Base-by-base conservation (phyloP, 148 eudicot species). In the Rheum nobile region DNA sequence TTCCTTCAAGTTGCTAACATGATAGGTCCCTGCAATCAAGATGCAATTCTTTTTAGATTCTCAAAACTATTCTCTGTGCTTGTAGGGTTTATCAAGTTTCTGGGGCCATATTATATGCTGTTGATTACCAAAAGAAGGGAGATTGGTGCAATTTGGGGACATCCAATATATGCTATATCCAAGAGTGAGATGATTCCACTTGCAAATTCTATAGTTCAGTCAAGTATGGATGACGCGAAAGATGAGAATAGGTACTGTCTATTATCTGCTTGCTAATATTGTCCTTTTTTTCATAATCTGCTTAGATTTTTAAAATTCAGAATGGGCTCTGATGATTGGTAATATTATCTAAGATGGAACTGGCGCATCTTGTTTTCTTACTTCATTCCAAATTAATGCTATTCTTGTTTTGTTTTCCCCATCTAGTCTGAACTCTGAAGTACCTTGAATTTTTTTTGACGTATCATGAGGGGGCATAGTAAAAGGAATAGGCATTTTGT, bases 71-170 rank as follows among this genome's bases (percentile, higher is more conserved):
- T 65, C 71, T 28, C 70, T 55, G 34, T 24, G 63, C 43, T 77
- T 74, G 63, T 59, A 91, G 97, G 98, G 37, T 94, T 91, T 71
- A 81, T 95, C 71, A 91, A 88, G 71, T 95, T 95, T 82, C 76
- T 87, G 75, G 98, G 97, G 71, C 97, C 98, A 22, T 94, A 94
- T 74, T 89, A 94, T 81, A 91, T 94, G 96, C 76, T 94, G 71
- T 74, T 94, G 72, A 90, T 95, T 68, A 95, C 98, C 16, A 78
- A 88, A 82, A 81, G 98, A 83, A 87, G 85, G 87, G 80, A 81
- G 78, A 86, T 95, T 75, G 98, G 98, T 79, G 83, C 85, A 65
- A 90, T 95, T 37, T 88, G 89, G 83, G 98, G 98, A 50, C 98
- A 95, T 79, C 70, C 74, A 11, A 72, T 95, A 67, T 95, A 95